Evolutionary conservation across 441 rosid genomes (phyloP).

Genomic region (Adansonia grandidieri): DNA sequence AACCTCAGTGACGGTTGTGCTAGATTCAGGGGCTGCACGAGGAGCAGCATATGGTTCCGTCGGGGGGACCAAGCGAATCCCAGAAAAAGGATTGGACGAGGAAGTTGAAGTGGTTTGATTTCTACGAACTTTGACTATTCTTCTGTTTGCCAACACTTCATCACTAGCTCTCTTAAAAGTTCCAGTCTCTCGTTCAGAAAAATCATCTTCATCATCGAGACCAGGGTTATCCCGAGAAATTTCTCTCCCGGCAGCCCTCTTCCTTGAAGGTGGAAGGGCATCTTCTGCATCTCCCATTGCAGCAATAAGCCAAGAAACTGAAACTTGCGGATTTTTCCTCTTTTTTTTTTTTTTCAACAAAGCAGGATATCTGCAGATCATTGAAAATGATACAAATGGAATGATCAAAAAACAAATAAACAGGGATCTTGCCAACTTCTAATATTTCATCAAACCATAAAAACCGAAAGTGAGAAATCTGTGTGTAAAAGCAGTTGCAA

Average conservation of each 20-base stretch:
- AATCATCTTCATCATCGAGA: conserved; percentile 1
- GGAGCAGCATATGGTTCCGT: not conserved
- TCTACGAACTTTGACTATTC: conserved; percentile 17
- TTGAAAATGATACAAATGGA: not conserved
- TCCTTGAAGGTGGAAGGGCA: conserved; percentile 20
- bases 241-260: conserved; percentile 17
- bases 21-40: not conserved
- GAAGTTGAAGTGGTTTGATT: conserved; percentile 16
- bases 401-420: not conserved
- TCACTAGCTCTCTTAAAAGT: conserved; percentile 12
- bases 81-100: conserved; percentile 13
- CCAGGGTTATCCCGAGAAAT: conserved; percentile 18
- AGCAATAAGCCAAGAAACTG: conserved; percentile 6
- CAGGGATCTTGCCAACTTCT: not conserved
- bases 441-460: not conserved
- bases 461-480: not conserved
- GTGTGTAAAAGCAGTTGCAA: not conserved
- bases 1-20: conserved; percentile 1
- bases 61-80: conserved; percentile 6
- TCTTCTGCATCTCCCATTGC: conserved; percentile 15
- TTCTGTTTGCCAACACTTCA: conserved; percentile 12
- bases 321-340: not conserved
- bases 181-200: conserved; percentile 10
- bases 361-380: conserved; percentile 31
- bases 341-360: too few relatives aligned